Base-by-base conservation (phyloP, 192 early-diverging fungal species). In the Coemansia sp. region DNA sequence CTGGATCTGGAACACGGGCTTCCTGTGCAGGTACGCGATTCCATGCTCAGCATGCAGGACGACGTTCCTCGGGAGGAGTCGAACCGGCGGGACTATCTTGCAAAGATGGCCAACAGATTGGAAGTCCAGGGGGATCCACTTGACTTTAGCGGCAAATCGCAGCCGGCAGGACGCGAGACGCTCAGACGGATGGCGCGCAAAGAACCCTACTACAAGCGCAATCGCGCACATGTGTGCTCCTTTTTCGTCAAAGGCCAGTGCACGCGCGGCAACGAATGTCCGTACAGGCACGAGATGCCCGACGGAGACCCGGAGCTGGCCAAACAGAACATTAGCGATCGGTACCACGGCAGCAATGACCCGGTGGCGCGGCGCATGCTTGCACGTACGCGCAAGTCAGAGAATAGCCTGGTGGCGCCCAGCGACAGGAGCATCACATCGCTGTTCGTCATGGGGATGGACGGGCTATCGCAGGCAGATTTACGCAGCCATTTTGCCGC, bases 171-270 rank as follows among this genome's bases (percentile, higher is more conserved):
- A 44, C 70, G 81, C 36, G 77, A 72, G 60, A 68, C 70, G 88
- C 89, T 68, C 89, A 89, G 64, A 88, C 89, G 62, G 87, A 98
- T 99, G 69, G 88, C 94, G 12, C 87, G 96, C 67, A 90, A 80
- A 34, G 94, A 92, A 44, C 96, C 95, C 6, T 95, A 95, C 70
- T 95, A 95, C 66, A 90, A 94, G 77, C 89, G 96, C 38, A 97
- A 96, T 74, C 72, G 91, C 41, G 85, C 93, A 7, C 94, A 94
- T 59, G 89, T 98, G 38, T 99, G 98, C 76, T 94, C 97, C 8
- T 98, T 99, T 72, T 99, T 90, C 84, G 92, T 94, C 48, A 93
- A 93, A 60, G 98, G 94, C 57, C 88, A 93, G 60, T 99, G 98
- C 75, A 99, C 89, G 23, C 90, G 98, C 35, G 98, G 96, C 43